These are phyloP conservation scores for Amanita pallidorosea DNA, from an alignment of 768 basidiomycete species.

Conservation along the genomic window DNA sequence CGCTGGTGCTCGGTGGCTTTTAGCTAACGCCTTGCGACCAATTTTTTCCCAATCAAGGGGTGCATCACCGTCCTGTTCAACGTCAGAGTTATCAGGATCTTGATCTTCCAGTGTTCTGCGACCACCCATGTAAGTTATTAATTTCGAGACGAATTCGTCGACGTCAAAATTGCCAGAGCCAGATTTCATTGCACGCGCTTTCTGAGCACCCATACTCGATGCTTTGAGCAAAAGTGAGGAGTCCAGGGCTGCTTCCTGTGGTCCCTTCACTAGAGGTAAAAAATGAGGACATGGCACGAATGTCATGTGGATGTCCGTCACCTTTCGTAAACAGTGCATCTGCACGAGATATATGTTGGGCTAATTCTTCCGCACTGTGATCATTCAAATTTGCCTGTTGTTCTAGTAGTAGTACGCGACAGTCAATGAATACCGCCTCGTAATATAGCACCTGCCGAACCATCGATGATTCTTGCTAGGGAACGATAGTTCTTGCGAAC, in stretches of 20 bases:
- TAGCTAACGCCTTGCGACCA: conserved; percentile 73
- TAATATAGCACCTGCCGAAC: conserved; percentile 24
- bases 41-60: conserved; percentile 77
- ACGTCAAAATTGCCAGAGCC: conserved; percentile 84
- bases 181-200: conserved; percentile 87
- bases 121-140: conserved; percentile 71
- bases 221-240: conserved; percentile 70
- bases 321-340: conserved; percentile 51
- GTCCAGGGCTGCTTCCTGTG: conserved; percentile 86
- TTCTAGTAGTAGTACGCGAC: conserved; percentile 15
- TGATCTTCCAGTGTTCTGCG: conserved; percentile 33
- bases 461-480: conserved; percentile 53
- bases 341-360: conserved; percentile 43
- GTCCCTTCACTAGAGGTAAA: conserved; percentile 50
- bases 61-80: conserved; percentile 33
- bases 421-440: background rate
- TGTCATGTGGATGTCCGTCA: background rate
- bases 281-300: background rate
- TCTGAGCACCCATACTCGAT: conserved; percentile 70
- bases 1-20: conserved; percentile 68
- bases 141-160: conserved; percentile 78
- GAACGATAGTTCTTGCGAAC: conserved; percentile 66
- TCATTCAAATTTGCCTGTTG: conserved; percentile 45
- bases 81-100: conserved; percentile 36
- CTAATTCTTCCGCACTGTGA: conserved; percentile 43